phyloP scores from a whole-genome alignment of 805 yeast genomes.

The Cyberlindnera sargentensis region DNA sequence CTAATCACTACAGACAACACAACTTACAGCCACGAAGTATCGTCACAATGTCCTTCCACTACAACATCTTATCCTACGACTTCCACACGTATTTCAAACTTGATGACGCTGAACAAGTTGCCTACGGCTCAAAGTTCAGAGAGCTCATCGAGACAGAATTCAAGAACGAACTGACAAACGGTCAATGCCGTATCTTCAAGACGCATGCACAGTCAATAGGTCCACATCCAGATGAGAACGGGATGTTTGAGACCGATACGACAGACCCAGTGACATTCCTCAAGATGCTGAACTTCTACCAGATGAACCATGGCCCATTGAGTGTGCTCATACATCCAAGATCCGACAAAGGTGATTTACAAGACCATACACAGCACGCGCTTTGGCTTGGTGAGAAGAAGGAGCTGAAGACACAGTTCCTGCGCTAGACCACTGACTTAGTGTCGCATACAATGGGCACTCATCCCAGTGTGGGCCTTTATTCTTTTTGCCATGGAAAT shows the following conservation, averaged over 20 bases:
- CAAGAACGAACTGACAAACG: constrained; percentile 31
- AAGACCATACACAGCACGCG: constrained; percentile 49
- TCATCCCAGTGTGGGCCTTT: background rate
- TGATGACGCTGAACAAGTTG: constrained; percentile 22
- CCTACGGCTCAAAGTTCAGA: constrained; percentile 31
- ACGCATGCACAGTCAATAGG: constrained; percentile 45
- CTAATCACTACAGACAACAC: no score
- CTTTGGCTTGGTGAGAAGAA: constrained; percentile 49
- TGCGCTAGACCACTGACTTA: background rate
- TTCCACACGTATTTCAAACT: constrained; percentile 46
- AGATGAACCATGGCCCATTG: constrained; percentile 43
- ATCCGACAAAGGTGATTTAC: constrained; percentile 29
- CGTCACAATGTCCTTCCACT: constrained; percentile 13
- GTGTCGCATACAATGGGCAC: background rate
- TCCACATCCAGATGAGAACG: constrained; percentile 43
- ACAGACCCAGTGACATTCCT: constrained; percentile 38
- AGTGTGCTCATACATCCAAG: constrained; percentile 52
- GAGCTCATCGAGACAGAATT: constrained; percentile 35
- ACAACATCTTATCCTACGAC: constrained; percentile 37
- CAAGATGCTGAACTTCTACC: constrained; percentile 42
- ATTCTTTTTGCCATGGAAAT: background rate
- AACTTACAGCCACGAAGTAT: no score
- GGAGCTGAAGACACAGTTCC: constrained; percentile 13
- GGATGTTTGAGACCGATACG: constrained; percentile 54
- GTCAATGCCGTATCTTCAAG: constrained; percentile 36